Percentiles rank a stretch among this genome's conserved stretches.
These are phyloP conservation scores for Bipolaris sorokiniana DNA, from an alignment of 2,329 filamentous ascomycete genomes.

Conservation along the genomic window DNA sequence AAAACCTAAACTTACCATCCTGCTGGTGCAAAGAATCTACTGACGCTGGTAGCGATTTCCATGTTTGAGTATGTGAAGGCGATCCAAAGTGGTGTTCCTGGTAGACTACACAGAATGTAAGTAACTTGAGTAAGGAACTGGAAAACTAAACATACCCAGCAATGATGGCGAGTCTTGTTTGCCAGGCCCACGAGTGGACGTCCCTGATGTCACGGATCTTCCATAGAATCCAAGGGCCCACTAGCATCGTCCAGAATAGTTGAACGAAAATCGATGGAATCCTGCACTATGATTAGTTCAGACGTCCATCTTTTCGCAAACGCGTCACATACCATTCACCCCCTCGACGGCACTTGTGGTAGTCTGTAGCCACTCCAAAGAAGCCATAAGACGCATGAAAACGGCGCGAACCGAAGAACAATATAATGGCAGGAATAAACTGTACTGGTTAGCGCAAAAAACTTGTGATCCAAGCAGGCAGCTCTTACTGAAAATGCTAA, in stretches of 20 bases:
- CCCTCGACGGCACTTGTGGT: constrained; percentile 56
- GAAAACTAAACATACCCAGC: constrained; percentile 36
- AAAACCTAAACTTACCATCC: constrained; percentile 39
- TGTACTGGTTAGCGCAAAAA: constrained; percentile 41
- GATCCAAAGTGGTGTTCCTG: constrained; percentile 48
- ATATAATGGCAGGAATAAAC: constrained; percentile 64
- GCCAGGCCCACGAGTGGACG: constrained; percentile 50
- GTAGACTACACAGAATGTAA: constrained; percentile 38
- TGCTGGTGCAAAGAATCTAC: constrained; percentile 42
- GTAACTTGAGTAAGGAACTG: constrained; percentile 3
- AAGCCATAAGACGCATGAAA: constrained; percentile 66
- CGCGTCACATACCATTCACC: constrained; percentile 65
- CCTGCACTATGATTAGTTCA: constrained; percentile 29
- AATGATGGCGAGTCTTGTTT: constrained; percentile 47
- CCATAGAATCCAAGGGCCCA: constrained; percentile 49
- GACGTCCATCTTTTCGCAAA: not conserved
- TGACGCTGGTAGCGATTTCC: constrained; percentile 31
- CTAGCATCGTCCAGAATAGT: constrained; percentile 45
- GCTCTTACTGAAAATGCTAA: constrained; percentile 40
- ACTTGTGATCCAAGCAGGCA: not conserved
- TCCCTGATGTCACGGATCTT: constrained; percentile 47
- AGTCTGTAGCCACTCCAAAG: constrained; percentile 56
- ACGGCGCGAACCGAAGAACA: constrained; percentile 69
- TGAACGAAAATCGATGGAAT: constrained; percentile 47
- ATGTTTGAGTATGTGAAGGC: constrained; percentile 45